These are phyloP conservation scores for Ziziphus jujuba DNA, from an alignment of 306 rosid species.

Conservation along the genomic window DNA sequence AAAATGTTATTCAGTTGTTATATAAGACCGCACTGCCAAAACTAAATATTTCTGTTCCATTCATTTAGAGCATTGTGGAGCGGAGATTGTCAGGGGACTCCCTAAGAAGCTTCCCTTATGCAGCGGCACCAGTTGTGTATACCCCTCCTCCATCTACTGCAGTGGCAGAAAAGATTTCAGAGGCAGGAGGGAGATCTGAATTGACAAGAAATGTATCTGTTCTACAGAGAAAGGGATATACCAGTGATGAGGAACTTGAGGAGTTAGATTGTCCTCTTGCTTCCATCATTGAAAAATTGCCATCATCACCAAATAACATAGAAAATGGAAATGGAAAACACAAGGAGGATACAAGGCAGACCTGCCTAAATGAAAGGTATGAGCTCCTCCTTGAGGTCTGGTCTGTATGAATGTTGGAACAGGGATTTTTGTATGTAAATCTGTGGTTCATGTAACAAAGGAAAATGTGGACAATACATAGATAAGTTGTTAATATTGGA, in stretches of 20 bases:
- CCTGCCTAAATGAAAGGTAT: conserved; percentile 63
- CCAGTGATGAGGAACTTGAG: conserved; percentile 93
- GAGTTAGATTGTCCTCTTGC: conserved; percentile 79
- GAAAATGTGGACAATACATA: conserved; percentile 7
- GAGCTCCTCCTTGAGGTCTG: conserved; percentile 91
- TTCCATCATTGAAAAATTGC: conserved; percentile 60
- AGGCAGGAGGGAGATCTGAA: conserved; percentile 60
- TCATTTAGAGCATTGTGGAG: conserved; percentile 57
- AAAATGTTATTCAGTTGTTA: background rate
- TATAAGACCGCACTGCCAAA: conserved; percentile 11
- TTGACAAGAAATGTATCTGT: conserved; percentile 57
- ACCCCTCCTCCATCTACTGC: conserved; percentile 57
- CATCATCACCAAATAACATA: conserved; percentile 38
- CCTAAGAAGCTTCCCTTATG: conserved; percentile 64
- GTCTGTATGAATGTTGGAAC: conserved; percentile 46
- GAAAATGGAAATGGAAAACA: conserved; percentile 44
- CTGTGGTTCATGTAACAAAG: conserved; percentile 15
- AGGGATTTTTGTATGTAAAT: conserved; percentile 18
- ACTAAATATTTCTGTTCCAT: conserved; percentile 6
- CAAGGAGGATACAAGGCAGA: conserved; percentile 29
- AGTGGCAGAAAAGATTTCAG: conserved; percentile 79
- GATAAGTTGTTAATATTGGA: conserved; percentile 21
- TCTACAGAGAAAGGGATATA: conserved; percentile 81
- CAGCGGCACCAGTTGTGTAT: conserved; percentile 64
- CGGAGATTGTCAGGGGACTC: conserved; percentile 53